A percentile compares a stretch with the other conserved stretches of the same genome.
Conservation (phyloP, 345 rosid genomes). For the Citrus unshiu region DNA sequence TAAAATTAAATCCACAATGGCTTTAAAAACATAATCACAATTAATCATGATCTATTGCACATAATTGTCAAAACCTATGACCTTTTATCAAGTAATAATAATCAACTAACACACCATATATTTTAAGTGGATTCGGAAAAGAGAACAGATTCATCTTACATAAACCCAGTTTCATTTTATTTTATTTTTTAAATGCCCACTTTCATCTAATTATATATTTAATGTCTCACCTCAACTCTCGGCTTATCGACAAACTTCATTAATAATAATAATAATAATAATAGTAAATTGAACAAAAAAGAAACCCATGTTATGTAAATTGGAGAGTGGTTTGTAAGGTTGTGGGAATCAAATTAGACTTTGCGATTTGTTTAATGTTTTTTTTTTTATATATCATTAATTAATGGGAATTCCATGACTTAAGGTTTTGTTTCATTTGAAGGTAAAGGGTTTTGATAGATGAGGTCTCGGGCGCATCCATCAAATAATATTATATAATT, state of each 20-base stretch:
- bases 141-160: slow-evolving; percentile 8
- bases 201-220: background rate
- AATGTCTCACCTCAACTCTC: slow-evolving; percentile 10
- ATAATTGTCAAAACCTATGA: slow-evolving; percentile 44
- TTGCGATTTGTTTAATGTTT: background rate
- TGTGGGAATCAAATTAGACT: slow-evolving; percentile 38
- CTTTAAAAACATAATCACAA: slow-evolving; percentile 10
- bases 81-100: slow-evolving; percentile 34
- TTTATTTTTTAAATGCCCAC: background rate
- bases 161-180: background rate
- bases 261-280: background rate
- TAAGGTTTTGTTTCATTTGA: slow-evolving; percentile 8
- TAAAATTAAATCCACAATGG: background rate
- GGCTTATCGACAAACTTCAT: background rate
- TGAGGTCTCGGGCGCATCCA: background rate
- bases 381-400: background rate
- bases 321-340: slow-evolving; percentile 23
- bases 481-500: background rate
- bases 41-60: slow-evolving; percentile 23
- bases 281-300: too few species aligned
- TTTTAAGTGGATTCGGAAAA: slow-evolving; percentile 16
- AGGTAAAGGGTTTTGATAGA: background rate
- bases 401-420: slow-evolving; percentile 13
- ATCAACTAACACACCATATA: slow-evolving; percentile 26
- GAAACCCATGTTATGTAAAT: background rate